Percentiles rank a stretch among this genome's conserved stretches.
These are phyloP conservation scores for Allium cepa DNA, from an alignment of 106 monocot genomes.

Conservation along the genomic window DNA sequence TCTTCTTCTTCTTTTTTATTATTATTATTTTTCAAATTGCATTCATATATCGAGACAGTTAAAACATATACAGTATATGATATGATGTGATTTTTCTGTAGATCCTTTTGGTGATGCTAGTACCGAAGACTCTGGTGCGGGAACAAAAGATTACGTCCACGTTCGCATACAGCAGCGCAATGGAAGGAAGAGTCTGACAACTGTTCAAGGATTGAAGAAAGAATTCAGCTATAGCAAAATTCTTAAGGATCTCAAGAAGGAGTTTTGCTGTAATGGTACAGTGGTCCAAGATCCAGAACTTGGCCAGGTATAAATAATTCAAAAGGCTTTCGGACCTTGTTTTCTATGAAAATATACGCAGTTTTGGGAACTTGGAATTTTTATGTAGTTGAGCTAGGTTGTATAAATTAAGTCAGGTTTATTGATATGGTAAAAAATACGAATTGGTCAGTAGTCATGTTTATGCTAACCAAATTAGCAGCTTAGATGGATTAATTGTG, in stretches of 20 bases:
- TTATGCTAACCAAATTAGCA: not conserved
- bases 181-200: constrained; percentile 23
- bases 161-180: constrained; percentile 24
- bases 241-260: constrained; percentile 24
- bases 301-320: constrained; percentile 11
- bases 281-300: constrained; percentile 21
- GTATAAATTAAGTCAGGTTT: not conserved
- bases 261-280: constrained; percentile 26
- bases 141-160: constrained; percentile 19
- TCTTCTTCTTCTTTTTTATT: not conserved
- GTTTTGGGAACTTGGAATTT: not conserved
- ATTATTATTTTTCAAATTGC: not conserved
- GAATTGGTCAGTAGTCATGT: not conserved
- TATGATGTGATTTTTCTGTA: constrained; percentile 9
- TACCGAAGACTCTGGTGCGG: constrained; percentile 75
- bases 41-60: too few relatives aligned
- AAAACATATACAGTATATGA: not conserved
- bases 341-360: not conserved
- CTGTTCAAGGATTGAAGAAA: constrained; percentile 21
- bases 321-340: not conserved
- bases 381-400: not conserved
- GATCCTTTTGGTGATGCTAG: constrained; percentile 92
- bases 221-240: constrained; percentile 21
- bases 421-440: not conserved
- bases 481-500: too few relatives aligned